Evolutionary conservation across 2,329 filamentous ascomycete species (phyloP).

Genomic region (Camillea tinctor): DNA sequence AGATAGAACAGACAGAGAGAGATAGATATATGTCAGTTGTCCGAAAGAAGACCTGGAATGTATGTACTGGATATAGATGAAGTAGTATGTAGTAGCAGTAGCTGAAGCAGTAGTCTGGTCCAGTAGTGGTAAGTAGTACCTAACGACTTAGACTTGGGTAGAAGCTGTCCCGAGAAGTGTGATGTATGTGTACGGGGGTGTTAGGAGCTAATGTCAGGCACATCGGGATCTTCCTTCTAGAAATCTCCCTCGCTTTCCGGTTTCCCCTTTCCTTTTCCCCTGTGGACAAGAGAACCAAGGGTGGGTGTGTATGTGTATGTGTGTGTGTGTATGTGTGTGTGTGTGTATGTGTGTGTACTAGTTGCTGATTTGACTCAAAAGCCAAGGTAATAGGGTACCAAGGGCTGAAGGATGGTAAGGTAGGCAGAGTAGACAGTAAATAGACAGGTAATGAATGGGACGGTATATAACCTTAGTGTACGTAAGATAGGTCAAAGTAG

Average conservation of each 20-base stretch:
- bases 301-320: no score
- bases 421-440: slow-evolving; percentile 9
- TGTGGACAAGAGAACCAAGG: neutral
- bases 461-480: neutral
- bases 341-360: neutral
- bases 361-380: neutral
- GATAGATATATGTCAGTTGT: no score
- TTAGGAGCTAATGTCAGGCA: slow-evolving; percentile 4
- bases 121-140: neutral
- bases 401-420: slow-evolving; percentile 14
- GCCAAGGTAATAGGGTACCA: slow-evolving; percentile 13
- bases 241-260: no score
- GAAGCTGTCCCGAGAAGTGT: neutral
- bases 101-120: neutral
- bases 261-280: neutral
- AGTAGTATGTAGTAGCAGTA: no score
- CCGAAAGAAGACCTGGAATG: no score
- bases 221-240: slow-evolving; percentile 3
- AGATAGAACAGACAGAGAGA: no score
- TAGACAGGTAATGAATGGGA: slow-evolving; percentile 4
- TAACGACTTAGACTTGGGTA: neutral
- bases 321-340: no score
- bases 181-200: neutral
- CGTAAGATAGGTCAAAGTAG: neutral
- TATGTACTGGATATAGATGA: no score